Evolutionary conservation across 441 rosid species (phyloP).

Genomic region (Biscutella laevigata): DNA sequence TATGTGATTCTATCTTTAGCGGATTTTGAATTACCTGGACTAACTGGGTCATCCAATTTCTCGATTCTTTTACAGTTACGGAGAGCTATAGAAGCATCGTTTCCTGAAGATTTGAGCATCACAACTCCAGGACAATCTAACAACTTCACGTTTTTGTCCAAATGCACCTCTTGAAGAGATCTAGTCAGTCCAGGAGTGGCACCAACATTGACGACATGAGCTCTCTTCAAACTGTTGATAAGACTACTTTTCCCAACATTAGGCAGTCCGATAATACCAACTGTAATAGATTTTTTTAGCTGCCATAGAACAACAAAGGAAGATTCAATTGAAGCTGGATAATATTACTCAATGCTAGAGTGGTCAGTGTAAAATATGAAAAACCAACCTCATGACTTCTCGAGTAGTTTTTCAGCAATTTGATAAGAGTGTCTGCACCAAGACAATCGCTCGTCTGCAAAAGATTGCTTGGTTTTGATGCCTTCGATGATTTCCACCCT

Average conservation of each 20-base stretch:
- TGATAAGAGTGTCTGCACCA: slow-evolving; percentile 87
- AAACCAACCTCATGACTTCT: slow-evolving; percentile 73
- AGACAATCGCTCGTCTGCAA: slow-evolving; percentile 94
- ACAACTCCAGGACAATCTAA: slow-evolving; percentile 98
- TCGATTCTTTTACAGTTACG: slow-evolving; percentile 92
- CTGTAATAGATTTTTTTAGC: slow-evolving; percentile 88
- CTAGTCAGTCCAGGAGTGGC: slow-evolving; percentile 92
- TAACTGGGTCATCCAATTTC: slow-evolving; percentile 83
- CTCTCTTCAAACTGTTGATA: slow-evolving; percentile 92
- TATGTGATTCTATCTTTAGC: neutral
- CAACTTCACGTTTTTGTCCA: slow-evolving; percentile 82
- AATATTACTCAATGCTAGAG: neutral
- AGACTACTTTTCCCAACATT: slow-evolving; percentile 99
- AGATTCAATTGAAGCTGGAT: neutral
- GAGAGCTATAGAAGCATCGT: slow-evolving; percentile 71
- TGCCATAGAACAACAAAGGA: slow-evolving; percentile 29
- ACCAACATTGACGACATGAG: slow-evolving; percentile 86
- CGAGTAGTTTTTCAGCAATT: slow-evolving; percentile 80
- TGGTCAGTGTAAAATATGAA: neutral
- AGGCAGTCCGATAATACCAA: slow-evolving; percentile 87
- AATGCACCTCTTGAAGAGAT: slow-evolving; percentile 91
- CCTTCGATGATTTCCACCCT: slow-evolving; percentile 75
- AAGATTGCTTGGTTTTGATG: slow-evolving; percentile 53
- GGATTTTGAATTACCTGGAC: slow-evolving; percentile 51
- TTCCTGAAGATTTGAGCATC: slow-evolving; percentile 67